Base-by-base conservation (phyloP, 768 basidiomycete species). In the Sistotremastrum niveocremeum region DNA sequence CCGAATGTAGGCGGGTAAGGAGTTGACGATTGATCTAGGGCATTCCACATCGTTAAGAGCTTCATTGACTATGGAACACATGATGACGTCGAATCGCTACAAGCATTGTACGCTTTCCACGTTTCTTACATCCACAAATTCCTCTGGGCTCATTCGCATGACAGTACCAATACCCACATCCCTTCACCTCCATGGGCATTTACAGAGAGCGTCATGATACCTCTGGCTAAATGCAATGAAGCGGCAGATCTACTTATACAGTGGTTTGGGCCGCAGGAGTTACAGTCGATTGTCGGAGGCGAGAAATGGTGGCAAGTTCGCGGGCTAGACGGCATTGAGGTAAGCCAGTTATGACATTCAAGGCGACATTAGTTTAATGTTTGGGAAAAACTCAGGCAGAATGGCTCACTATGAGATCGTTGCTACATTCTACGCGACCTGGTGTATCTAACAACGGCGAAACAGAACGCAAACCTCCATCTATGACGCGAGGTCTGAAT, bases 221-320 rank as follows among this genome's bases (percentile, higher is more conserved):
- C 90, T 2, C 73, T 84, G 62, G 67, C 76, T 0, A 76, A 69
- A 39, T 90, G 90, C 54, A 76, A 84, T 37, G 71, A 79, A 30
- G 85, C 89, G 2, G 85, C 90, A 4, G 59, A 61, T 1, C 62
- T 77, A 51, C 70, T 97, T 41, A 79, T 91, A 47, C 66, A 76
- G 49, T 87, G 78, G 3, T 68, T 95, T 6, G 90, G 91, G 2
- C 91, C 93, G n/a, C 81, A 84, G 55, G 74, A 83, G 37, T 69
- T 74, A 9, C 73, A 76, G 51, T 71, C 71, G 37, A 58, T 88
- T 32, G 79, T 90, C 3, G 94, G 94, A 7, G 94, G 94, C 1
- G 76, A 78, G 4, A 91, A 93, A 59, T 98, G 94, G 91, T 98
- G 94, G 94, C 93, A 95, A 62, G 89, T 93, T 34, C 79, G 93